Conservation (phyloP, 1,139 yeast species). For the Pichia sp. region DNA sequence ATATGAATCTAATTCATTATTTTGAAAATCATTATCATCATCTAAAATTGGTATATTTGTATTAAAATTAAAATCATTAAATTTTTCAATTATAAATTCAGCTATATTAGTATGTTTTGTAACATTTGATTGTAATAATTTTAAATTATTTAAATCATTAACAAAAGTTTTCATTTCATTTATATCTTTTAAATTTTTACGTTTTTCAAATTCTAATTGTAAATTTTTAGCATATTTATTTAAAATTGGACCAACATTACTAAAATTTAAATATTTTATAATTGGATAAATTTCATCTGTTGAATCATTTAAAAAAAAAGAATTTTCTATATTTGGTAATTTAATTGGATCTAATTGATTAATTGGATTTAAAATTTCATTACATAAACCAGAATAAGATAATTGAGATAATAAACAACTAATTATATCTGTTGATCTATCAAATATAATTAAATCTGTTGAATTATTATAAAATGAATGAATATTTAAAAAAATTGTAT, state of each 20-base stretch:
- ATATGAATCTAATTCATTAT: slow-evolving; percentile 19
- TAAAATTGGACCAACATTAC: slow-evolving; percentile 68
- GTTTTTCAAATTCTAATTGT: slow-evolving; percentile 61
- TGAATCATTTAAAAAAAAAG: background rate
- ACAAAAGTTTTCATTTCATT: slow-evolving; percentile 69
- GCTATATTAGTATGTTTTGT: slow-evolving; percentile 74
- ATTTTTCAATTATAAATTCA: slow-evolving; percentile 54
- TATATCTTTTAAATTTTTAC: slow-evolving; percentile 54
- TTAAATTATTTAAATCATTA: slow-evolving; percentile 60
- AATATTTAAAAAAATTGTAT: slow-evolving; percentile 28
- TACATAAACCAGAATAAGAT: slow-evolving; percentile 65
- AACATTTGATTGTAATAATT: slow-evolving; percentile 60
- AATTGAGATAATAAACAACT: slow-evolving; percentile 72
- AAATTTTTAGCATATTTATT: slow-evolving; percentile 66
- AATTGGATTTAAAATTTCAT: slow-evolving; percentile 25
- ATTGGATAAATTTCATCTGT: slow-evolving; percentile 29
- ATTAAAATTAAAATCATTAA: slow-evolving; percentile 27
- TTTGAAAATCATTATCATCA: background rate
- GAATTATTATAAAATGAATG: slow-evolving; percentile 33
- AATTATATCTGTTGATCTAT: slow-evolving; percentile 66
- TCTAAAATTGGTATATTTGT: slow-evolving; percentile 24
- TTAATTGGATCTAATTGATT: slow-evolving; percentile 6
- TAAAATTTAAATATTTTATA: slow-evolving; percentile 66
- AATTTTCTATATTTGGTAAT: slow-evolving; percentile 20
- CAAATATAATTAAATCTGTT: slow-evolving; percentile 65